Conservation (phyloP, 345 rosid species). For the Nephelium lappaceum region DNA sequence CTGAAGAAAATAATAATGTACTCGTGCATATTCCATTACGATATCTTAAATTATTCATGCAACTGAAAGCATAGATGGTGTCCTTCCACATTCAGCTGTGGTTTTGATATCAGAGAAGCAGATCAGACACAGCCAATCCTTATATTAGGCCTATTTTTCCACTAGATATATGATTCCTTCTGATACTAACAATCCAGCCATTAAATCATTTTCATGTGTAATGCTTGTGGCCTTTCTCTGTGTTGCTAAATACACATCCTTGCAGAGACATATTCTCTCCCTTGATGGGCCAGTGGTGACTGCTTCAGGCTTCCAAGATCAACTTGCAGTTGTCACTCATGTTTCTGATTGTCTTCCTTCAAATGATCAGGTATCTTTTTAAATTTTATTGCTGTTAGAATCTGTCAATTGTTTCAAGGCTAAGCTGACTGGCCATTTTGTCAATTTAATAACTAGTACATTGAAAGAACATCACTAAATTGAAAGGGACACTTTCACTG, state of each 20-base stretch:
- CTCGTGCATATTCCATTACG: neutral
- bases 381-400: neutral
- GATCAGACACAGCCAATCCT: neutral
- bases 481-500: neutral
- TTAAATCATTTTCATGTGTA: neutral
- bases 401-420: slow-evolving; percentile 14
- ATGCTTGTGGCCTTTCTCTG: neutral
- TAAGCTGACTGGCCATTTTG: neutral
- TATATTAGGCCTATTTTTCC: neutral
- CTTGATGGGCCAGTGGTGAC: slow-evolving; percentile 88
- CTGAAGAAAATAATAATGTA: neutral
- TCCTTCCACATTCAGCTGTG: neutral
- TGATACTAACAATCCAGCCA: neutral
- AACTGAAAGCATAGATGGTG: neutral
- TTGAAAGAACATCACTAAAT: neutral
- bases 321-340: slow-evolving; percentile 82
- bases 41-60: neutral
- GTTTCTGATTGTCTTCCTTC: slow-evolving; percentile 81
- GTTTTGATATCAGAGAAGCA: neutral
- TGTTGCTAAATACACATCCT: slow-evolving; percentile 13
- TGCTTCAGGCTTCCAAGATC: slow-evolving; percentile 80
- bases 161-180: neutral
- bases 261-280: slow-evolving; percentile 83
- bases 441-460: neutral
- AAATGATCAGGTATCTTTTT: slow-evolving; percentile 67